Base-by-base conservation (phyloP, 768 basidiomycete genomes). In the Tremella yokohamensis region DNA sequence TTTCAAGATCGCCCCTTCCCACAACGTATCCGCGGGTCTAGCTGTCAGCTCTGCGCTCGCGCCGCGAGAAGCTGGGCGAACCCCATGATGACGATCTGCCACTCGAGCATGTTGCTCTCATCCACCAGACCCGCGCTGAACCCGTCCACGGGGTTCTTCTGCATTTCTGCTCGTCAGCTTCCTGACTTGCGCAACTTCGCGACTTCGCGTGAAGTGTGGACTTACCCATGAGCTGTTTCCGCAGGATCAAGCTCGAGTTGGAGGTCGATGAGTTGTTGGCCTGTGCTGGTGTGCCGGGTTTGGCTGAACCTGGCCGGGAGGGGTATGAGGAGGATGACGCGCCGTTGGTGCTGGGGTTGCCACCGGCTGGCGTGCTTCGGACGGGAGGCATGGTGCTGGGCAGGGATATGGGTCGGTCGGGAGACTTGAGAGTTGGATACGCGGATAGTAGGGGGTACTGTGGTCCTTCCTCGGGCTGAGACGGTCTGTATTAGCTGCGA, bases 91-190 rank as follows among this genome's bases (percentile, higher is more conserved):
- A 96, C 81, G 71, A 97, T 83, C 66, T 96, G 92, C 96, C 96
- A 99, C 79, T 97, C 93, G 58, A 87, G 90, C 12, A 97, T 79
- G 79, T 97, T 93, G 77, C 85, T 83, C 58, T 97, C 94, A 75
- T 98, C 91, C 47, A 92, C 92, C 54, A 99, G 84, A 40, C 94
- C 94, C 85, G 93, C 94, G 34, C 90, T 93, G 80, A 99, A 98
- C 7, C 94, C 94, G 72, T 96, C 89, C 3, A 97, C 90, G 1
- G 94, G 94, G 49, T 81, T 84, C 78, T 97, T 97, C 29, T 86
- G 89, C 62, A 99, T 84, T 72, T 96, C 94, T 80, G 40, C 12
- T 22, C 51, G 40, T 37, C 34, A 42, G n/a, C 40, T n/a, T 9
- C 26, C 39, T 18, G 7, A 40, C 18, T 24, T 48, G 11, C 44